phyloP scores from a whole-genome alignment of 2,329 filamentous ascomycete species.

The Phoma sp. region DNA sequence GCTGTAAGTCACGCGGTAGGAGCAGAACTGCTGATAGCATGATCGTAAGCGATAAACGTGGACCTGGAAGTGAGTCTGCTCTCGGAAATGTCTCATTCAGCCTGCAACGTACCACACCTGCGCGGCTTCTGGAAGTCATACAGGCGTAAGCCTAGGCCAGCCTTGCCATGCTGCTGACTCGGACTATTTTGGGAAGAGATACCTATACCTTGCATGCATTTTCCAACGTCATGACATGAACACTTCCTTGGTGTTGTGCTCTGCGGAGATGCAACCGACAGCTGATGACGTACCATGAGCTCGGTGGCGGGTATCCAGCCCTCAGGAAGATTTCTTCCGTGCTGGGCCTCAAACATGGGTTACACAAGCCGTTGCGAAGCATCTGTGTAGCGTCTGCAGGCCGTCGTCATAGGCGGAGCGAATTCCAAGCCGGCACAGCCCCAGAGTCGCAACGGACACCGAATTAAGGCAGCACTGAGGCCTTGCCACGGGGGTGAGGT shows the following conservation, averaged over 20 bases:
- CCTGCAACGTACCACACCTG: neutral
- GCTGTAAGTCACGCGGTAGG: too few species aligned
- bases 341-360: neutral
- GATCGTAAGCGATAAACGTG: neutral
- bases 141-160: neutral
- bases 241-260: neutral
- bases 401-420: constrained; percentile 25
- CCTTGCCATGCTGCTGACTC: neutral
- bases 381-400: constrained; percentile 22
- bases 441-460: constrained; percentile 7
- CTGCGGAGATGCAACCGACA: neutral
- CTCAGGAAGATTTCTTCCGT: constrained; percentile 1
- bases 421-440: constrained; percentile 12
- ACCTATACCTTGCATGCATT: neutral
- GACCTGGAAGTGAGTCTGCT: neutral
- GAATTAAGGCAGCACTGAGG: neutral
- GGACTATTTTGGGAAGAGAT: too few species aligned
- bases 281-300: constrained; percentile 6
- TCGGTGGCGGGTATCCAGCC: constrained; percentile 1
- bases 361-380: constrained; percentile 3
- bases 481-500: constrained; percentile 12
- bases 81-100: neutral
- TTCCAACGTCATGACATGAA: neutral
- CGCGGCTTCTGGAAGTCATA: neutral
- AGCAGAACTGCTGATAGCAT: too few species aligned